Evolutionary conservation across 208 protist genomes (phyloP).

Genomic region (Leishmania tropica): DNA sequence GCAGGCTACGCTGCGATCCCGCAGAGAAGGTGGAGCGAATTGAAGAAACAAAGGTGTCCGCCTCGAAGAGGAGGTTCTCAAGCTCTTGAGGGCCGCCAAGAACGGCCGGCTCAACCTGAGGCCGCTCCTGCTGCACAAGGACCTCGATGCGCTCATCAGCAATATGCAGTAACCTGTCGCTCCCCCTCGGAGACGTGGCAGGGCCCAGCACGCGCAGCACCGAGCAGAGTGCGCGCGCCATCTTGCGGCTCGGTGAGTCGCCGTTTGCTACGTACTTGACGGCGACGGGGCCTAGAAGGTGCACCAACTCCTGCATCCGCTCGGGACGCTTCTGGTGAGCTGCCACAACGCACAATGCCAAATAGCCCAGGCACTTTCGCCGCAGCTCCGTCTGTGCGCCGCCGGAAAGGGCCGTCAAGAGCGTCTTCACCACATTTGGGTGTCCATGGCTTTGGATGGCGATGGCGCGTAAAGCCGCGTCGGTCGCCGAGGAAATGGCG

Average conservation of each 20-base stretch:
- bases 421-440: conserved; percentile 35
- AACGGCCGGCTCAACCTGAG: conserved; percentile 39
- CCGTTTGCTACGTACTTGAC: conserved; percentile 66
- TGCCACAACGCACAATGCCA: conserved; percentile 64
- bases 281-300: conserved; percentile 22
- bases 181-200: conserved; percentile 10
- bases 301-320: conserved; percentile 14
- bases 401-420: conserved; percentile 48
- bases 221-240: conserved; percentile 78
- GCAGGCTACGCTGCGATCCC: conserved; percentile 5
- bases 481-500: conserved; percentile 73
- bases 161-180: conserved; percentile 19
- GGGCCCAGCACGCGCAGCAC: conserved; percentile 44
- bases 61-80: conserved; percentile 57
- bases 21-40: conserved; percentile 40
- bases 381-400: conserved; percentile 83
- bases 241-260: conserved; percentile 75
- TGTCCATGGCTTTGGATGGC: conserved; percentile 63
- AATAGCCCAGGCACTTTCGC: conserved; percentile 78
- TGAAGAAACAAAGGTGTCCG: conserved; percentile 55
- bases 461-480: conserved; percentile 61
- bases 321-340: conserved; percentile 19
- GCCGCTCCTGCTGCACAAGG: conserved; percentile 62
- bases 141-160: conserved; percentile 47
- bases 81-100: conserved; percentile 45